Evolutionary conservation across 371 early-diverging fungal genomes (phyloP).

Genomic region (Circinella umbellata): DNA sequence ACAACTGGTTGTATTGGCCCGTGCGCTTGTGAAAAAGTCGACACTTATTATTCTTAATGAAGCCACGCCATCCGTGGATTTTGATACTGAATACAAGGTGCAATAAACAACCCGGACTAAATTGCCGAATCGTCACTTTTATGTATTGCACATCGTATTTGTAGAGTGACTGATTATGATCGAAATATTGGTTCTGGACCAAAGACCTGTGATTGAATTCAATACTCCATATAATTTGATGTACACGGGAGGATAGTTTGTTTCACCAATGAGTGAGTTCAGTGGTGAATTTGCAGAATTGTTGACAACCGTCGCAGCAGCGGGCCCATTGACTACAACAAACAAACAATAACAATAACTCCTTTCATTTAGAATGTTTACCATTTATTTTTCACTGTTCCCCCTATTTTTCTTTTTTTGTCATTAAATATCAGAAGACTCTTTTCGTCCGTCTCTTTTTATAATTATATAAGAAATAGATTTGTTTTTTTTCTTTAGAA

Average conservation of each 20-base stretch:
- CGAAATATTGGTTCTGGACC: slow-evolving; percentile 81
- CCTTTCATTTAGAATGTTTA: neutral
- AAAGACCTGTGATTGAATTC: slow-evolving; percentile 80
- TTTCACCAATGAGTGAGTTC: slow-evolving; percentile 74
- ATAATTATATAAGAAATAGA: too few species aligned
- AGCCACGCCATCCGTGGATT: slow-evolving; percentile 83
- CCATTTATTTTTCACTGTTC: neutral
- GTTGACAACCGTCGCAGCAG: slow-evolving; percentile 30
- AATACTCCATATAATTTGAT: slow-evolving; percentile 69
- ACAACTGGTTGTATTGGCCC: slow-evolving; percentile 86
- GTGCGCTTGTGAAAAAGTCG: slow-evolving; percentile 80
- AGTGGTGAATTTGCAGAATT: slow-evolving; percentile 64
- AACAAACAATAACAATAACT: neutral
- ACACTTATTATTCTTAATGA: slow-evolving; percentile 87
- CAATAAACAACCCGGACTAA: slow-evolving; percentile 81
- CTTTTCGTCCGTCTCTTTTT: too few species aligned
- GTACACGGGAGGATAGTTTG: slow-evolving; percentile 49
- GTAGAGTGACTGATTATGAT: slow-evolving; percentile 92
- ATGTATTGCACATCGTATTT: slow-evolving; percentile 83
- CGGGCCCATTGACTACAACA: too few species aligned
- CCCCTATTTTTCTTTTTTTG: neutral
- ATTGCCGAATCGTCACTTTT: slow-evolving; percentile 67
- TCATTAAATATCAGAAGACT: too few species aligned
- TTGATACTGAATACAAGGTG: slow-evolving; percentile 76
- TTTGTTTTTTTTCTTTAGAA: too few species aligned